Evolutionary conservation across 2,329 filamentous ascomycete species (phyloP), one percentile per base, ranked within the genome.

Genomic region (Rutstroemia sp.): DNA sequence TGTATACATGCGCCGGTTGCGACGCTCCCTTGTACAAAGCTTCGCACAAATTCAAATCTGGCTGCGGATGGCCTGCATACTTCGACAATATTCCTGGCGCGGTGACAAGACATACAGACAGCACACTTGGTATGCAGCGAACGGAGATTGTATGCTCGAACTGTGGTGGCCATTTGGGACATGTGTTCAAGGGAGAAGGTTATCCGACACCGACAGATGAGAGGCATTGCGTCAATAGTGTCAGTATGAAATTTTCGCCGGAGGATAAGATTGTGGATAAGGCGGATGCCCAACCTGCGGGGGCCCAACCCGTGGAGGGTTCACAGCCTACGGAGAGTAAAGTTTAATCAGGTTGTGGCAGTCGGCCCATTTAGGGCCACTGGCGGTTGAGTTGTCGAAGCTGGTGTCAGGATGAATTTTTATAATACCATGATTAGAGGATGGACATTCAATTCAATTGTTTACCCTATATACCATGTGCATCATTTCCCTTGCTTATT

Each of bases 51-150:
- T 99, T 99, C 80, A 89, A 89, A 72, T 95, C 89, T 18, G 90
- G 91, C 44, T 99, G 94, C 73, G 94, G 94, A 59, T 99, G 94
- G 94, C 94, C 94, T 0, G 94, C 94, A 12, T 99, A 97, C 74
- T 99, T 92, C 71, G 94, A 99, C 73, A 92, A 87, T 63, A 83
- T 99, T 52, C 92, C 94, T 0, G 92, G 91, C 2, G 92, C 92
- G 0, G 90, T 99, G 12, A 89, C 83, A 38, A 79, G 92, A 60
- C 87, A 92, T 67, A 83, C 84, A 61, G 94, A 99, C 72, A 76
- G 74, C 49, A 77, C 84, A 0, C 80, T 91, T 52, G 92, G 92
- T 48, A 95, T 96, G 89, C 71, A 78, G 68, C 79, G 94, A 63
- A 96, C 85, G 14, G 94, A 99, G 77, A 99, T 99, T 67, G 86